Percentiles rank a stretch among this genome's conserved stretches.
Conservation (phyloP, 257 asterid species). For the Solanum lycopersicoides region DNA sequence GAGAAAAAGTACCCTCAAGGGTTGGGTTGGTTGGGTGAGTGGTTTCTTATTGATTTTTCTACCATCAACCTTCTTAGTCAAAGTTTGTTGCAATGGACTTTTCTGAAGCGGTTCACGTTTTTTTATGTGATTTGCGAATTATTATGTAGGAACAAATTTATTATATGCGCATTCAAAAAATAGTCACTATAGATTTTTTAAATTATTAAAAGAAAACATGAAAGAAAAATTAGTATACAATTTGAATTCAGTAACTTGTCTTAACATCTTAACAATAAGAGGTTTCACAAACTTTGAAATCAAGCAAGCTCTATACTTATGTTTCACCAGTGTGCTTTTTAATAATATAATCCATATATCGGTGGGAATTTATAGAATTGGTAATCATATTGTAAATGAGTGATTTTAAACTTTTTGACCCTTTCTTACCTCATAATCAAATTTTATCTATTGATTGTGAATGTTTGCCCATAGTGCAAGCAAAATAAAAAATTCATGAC, state of each 20-base stretch:
- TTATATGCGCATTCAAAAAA: accelerated
- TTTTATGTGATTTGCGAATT: no score
- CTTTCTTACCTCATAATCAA: not conserved
- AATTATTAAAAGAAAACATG: not conserved
- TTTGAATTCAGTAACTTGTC: not conserved
- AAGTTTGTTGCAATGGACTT: no score
- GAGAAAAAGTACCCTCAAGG: not conserved
- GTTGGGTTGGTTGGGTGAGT: no score
- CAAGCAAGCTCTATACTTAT: not conserved
- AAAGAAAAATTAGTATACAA: not conserved
- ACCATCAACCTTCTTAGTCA: no score
- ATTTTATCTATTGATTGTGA: not conserved
- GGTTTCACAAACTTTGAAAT: not conserved
- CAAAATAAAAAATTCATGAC: not conserved
- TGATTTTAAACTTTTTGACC: no score
- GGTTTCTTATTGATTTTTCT: no score
- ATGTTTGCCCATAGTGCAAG: not conserved
- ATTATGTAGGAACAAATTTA: accelerated
- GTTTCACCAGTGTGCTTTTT: not conserved
- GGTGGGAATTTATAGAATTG: not conserved
- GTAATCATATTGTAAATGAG: not conserved
- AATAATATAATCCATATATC: not conserved
- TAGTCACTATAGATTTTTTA: no score
- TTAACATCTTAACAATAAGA: not conserved
- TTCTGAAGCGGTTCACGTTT: no score